Evolutionary conservation across 192 early-diverging fungal genomes (phyloP).

Genomic region (Gaertneriomyces sp.): DNA sequence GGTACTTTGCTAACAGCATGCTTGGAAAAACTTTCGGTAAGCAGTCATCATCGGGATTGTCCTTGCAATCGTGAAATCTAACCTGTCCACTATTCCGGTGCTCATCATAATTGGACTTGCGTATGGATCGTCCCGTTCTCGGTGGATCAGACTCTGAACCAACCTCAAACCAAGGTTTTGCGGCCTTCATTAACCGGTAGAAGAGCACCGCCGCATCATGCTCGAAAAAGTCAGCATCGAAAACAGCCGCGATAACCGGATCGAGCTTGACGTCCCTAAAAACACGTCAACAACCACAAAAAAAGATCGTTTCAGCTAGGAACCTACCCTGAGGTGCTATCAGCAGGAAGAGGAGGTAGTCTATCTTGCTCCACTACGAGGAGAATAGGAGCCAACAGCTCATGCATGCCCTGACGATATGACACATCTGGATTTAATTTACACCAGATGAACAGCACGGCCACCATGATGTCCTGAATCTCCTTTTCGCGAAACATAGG

Average conservation of each 20-base stretch:
- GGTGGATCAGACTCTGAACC: conserved; percentile 28
- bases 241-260: conserved; percentile 37
- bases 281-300: neutral
- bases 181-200: conserved; percentile 72
- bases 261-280: conserved; percentile 8
- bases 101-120: conserved; percentile 13
- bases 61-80: neutral
- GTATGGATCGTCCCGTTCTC: conserved; percentile 3
- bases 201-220: conserved; percentile 86
- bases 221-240: conserved; percentile 74
- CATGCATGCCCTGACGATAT: conserved; percentile 99
- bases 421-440: conserved; percentile 83
- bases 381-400: conserved; percentile 81
- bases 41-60: neutral
- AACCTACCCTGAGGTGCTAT: neutral
- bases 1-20: conserved; percentile 39
- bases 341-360: conserved; percentile 26
- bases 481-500: conserved; percentile 65
- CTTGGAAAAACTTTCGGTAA: neutral
- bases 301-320: neutral
- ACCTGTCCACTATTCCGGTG: neutral
- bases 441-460: conserved; percentile 88
- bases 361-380: conserved; percentile 73
- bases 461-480: conserved; percentile 67
- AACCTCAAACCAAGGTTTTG: conserved; percentile 84